Evolutionary conservation across 495 filamentous ascomycete species (phyloP).

Genomic region (Articulospora tetracladia): DNA sequence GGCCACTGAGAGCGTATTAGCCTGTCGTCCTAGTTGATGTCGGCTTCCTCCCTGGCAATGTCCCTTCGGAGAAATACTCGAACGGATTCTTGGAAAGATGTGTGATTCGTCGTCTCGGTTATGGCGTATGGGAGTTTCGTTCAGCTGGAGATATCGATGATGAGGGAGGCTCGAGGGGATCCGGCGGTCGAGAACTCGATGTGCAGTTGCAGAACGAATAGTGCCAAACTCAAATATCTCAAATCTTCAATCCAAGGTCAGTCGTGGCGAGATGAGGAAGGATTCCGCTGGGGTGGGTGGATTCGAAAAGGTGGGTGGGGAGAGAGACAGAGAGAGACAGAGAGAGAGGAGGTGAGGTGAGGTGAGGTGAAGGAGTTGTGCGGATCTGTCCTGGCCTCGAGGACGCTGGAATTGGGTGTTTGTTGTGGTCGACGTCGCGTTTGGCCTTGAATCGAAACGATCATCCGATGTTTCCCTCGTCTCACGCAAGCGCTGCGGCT

Average conservation of each 20-base stretch:
- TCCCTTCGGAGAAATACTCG: not conserved
- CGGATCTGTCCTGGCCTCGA: not conserved
- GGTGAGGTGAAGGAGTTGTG: no score
- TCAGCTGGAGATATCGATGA: conserved; percentile 7
- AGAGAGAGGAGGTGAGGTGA: no score
- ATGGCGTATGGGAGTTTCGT: not conserved
- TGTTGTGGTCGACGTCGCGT: not conserved
- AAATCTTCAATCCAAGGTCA: conserved; percentile 1
- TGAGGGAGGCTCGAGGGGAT: not conserved
- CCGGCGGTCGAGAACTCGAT: not conserved
- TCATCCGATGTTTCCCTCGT: conserved; percentile 13
- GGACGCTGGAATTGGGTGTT: not conserved
- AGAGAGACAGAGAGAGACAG: no score
- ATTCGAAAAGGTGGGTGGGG: not conserved
- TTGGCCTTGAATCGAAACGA: not conserved
- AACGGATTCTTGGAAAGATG: not conserved
- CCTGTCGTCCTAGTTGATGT: not conserved
- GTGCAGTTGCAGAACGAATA: not conserved
- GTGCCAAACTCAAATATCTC: conserved; percentile 10
- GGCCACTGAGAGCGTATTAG: conserved; percentile 13
- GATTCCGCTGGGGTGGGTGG: conserved; percentile 2
- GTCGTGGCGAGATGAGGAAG: conserved; percentile 1
- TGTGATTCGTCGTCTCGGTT: not conserved
- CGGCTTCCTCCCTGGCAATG: not conserved
- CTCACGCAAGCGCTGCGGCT: conserved; percentile 14